Evolutionary conservation across 495 filamentous ascomycete genomes (phyloP).

Genomic region (Patellaria atrata): DNA sequence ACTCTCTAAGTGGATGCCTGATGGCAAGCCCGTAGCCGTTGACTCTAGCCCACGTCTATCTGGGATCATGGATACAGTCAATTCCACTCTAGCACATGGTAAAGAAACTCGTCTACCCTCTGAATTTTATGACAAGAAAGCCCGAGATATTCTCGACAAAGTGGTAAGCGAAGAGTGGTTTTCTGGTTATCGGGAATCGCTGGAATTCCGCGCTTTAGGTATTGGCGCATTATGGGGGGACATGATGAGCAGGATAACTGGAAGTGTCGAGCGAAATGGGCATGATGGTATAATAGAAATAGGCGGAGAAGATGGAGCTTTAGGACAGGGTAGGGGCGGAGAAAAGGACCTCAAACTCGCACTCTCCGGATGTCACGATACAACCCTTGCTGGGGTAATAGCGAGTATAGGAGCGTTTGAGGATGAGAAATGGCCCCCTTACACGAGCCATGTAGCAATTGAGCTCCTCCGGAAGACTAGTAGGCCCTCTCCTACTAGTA

Average conservation of each 20-base stretch:
- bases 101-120: slow-evolving; percentile 58
- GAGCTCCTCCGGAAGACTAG: slow-evolving; percentile 57
- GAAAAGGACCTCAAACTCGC: slow-evolving; percentile 51
- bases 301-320: slow-evolving; percentile 27
- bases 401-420: slow-evolving; percentile 67
- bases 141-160: slow-evolving; percentile 52
- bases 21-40: slow-evolving; percentile 53
- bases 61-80: slow-evolving; percentile 89
- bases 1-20: slow-evolving; percentile 73
- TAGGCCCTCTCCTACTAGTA: background rate
- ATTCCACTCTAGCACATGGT: slow-evolving; percentile 76
- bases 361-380: slow-evolving; percentile 86
- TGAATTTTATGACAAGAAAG: slow-evolving; percentile 78
- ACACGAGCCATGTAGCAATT: slow-evolving; percentile 78
- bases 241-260: slow-evolving; percentile 70
- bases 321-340: slow-evolving; percentile 27
- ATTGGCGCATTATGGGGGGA: slow-evolving; percentile 78
- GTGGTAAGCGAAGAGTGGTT: slow-evolving; percentile 92
- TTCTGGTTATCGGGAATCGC: slow-evolving; percentile 65
- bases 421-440: slow-evolving; percentile 68
- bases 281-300: slow-evolving; percentile 40
- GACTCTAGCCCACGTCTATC: slow-evolving; percentile 72
- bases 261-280: slow-evolving; percentile 47
- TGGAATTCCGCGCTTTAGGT: slow-evolving; percentile 73
- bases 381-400: slow-evolving; percentile 70